Conservation (phyloP, 345 rosid genomes). For the Punica granatum region DNA sequence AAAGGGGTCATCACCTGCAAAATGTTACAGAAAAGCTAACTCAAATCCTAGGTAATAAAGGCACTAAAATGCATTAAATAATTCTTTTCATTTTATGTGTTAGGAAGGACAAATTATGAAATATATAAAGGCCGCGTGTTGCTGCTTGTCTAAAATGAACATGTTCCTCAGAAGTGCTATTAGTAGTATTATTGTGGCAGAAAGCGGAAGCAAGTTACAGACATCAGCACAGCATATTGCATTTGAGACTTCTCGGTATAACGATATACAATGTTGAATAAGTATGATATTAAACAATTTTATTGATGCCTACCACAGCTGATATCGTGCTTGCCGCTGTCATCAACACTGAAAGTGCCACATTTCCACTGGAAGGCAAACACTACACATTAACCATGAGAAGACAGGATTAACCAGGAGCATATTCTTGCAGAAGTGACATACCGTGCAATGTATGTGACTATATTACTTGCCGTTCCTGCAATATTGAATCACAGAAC, state of each 20-base stretch:
- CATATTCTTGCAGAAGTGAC: not conserved
- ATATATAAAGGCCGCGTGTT: not conserved
- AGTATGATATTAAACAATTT: not conserved
- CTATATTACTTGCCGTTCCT: slow-evolving; percentile 96
- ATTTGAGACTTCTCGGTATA: not conserved
- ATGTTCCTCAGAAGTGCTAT: not conserved
- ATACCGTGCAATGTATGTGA: slow-evolving; percentile 76
- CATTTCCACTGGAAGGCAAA: slow-evolving; percentile 59
- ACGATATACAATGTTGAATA: not conserved
- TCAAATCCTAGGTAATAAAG: not conserved
- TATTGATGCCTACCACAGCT: slow-evolving; percentile 63
- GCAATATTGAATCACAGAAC: slow-evolving; percentile 19
- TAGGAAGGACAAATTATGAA: not conserved
- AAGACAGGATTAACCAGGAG: slow-evolving; percentile 11
- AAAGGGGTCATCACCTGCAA: slow-evolving; percentile 84
- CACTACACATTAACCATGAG: slow-evolving; percentile 7
- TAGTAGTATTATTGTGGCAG: not conserved
- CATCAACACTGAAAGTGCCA: slow-evolving; percentile 86
- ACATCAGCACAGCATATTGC: not conserved
- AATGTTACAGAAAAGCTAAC: slow-evolving; percentile 4
- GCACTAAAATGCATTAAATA: not conserved
- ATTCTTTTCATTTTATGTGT: not conserved
- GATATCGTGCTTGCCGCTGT: slow-evolving; percentile 83
- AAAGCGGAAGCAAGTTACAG: not conserved
- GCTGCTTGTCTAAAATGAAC: not conserved